Conservation (phyloP, 129 eudicot genomes). For the Artemisia argyi region DNA sequence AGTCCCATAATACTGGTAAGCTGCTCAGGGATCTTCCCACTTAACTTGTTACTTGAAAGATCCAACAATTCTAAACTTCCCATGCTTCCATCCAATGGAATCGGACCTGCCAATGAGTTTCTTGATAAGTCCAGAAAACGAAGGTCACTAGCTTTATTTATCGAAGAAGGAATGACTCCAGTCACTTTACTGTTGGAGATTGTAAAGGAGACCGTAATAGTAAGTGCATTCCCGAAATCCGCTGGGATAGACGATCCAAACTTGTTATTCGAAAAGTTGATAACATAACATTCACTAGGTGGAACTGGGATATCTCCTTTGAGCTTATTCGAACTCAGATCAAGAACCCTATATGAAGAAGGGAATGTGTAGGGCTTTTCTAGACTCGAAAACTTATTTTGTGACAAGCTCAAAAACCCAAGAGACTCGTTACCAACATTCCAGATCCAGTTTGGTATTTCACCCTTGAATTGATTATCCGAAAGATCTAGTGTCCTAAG, state of each 20-base stretch:
- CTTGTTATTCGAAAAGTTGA: too few species aligned
- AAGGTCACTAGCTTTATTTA: slow-evolving; percentile 42
- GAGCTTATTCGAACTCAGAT: background rate
- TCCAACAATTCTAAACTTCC: slow-evolving; percentile 31
- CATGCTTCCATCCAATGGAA: slow-evolving; percentile 21
- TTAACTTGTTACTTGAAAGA: slow-evolving; percentile 31
- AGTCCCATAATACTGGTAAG: too few species aligned
- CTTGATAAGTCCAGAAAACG: slow-evolving; percentile 41
- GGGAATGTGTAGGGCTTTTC: slow-evolving; percentile 25
- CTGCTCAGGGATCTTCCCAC: slow-evolving; percentile 8
- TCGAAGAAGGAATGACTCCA: slow-evolving; percentile 9
- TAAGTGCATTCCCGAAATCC: too few species aligned
- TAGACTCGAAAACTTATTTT: slow-evolving; percentile 37
- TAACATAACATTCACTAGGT: too few species aligned
- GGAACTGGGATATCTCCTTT: too few species aligned
- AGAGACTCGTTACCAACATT: slow-evolving; percentile 34
- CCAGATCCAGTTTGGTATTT: slow-evolving; percentile 69
- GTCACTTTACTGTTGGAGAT: too few species aligned
- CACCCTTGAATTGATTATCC: slow-evolving; percentile 40
- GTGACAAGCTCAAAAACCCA: slow-evolving; percentile 43
- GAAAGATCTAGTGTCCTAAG: slow-evolving; percentile 58
- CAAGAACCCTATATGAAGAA: too few species aligned
- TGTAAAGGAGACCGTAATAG: slow-evolving; percentile 9
- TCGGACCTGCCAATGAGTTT: slow-evolving; percentile 32
- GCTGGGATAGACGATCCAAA: too few species aligned